Percentiles rank a stretch among this genome's conserved stretches.
phyloP scores from a whole-genome alignment of 768 basidiomycete species.

The Punctularia strigosozonata region DNA sequence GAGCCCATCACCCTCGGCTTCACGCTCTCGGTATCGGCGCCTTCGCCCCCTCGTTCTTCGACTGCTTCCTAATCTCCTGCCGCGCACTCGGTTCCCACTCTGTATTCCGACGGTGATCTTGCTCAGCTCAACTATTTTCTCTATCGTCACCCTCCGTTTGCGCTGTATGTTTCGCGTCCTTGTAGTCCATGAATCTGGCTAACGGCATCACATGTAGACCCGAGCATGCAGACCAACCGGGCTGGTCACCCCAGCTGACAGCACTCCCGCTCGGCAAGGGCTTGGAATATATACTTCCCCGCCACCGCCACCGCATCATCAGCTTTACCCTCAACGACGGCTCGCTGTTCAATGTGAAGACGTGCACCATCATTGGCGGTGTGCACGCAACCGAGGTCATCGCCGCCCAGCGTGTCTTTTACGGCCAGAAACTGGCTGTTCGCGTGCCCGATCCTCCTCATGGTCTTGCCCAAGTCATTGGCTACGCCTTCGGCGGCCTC shows the following conservation, averaged over 20 bases:
- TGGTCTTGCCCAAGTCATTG: conserved; percentile 53
- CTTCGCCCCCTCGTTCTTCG: conserved; percentile 27
- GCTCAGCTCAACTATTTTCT: no score
- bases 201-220: conserved; percentile 31
- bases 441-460: conserved; percentile 50
- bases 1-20: conserved; percentile 50
- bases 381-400: conserved; percentile 64
- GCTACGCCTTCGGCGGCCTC: conserved; percentile 61
- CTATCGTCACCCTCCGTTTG: no score
- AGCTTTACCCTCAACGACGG: conserved; percentile 70
- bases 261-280: conserved; percentile 65
- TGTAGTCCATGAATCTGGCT: not conserved
- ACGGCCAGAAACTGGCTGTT: conserved; percentile 42
- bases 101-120: no score
- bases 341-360: conserved; percentile 85
- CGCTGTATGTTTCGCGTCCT: conserved; percentile 37
- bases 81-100: no score
- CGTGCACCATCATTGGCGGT: conserved; percentile 68
- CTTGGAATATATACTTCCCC: conserved; percentile 56
- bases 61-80: no score
- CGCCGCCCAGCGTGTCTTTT: conserved; percentile 57
- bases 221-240: conserved; percentile 52
- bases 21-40: conserved; percentile 39
- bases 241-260: conserved; percentile 62
- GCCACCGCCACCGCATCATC: conserved; percentile 49